A percentile compares a stretch with the other conserved stretches of the same genome.
Conservation (phyloP, 768 basidiomycete genomes). For the Auriscalpium vulgare region DNA sequence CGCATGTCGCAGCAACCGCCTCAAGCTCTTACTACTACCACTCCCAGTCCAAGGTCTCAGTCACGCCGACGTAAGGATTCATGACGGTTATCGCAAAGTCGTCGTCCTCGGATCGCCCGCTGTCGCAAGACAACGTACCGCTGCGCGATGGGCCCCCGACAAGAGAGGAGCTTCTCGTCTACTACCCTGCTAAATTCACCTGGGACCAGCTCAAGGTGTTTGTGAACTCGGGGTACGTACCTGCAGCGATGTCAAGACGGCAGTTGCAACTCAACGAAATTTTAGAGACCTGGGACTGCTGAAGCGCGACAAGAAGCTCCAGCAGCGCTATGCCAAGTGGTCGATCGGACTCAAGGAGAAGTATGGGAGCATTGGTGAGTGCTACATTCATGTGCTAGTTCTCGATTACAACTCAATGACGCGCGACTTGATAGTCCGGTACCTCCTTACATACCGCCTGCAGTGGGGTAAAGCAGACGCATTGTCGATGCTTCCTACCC, state of each 20-base stretch:
- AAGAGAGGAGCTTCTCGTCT: slow-evolving; percentile 49
- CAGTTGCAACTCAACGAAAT: neutral
- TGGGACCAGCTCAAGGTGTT: slow-evolving; percentile 72
- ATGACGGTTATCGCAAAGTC: no score
- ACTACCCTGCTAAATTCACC: slow-evolving; percentile 72
- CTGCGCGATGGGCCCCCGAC: slow-evolving; percentile 60
- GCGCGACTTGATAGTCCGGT: slow-evolving; percentile 42
- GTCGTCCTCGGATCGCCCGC: no score
- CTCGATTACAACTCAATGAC: neutral
- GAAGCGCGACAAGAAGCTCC: slow-evolving; percentile 64
- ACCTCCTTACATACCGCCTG: slow-evolving; percentile 58
- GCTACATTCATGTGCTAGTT: neutral
- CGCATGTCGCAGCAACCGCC: no score
- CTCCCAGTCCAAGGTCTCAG: no score
- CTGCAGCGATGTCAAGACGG: neutral
- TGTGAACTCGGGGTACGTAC: slow-evolving; percentile 63
- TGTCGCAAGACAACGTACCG: slow-evolving; percentile 23
- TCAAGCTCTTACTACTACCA: no score
- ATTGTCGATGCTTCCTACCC: slow-evolving; percentile 50
- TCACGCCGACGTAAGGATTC: no score
- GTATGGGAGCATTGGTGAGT: slow-evolving; percentile 62
- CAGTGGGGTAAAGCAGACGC: slow-evolving; percentile 71
- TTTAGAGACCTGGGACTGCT: slow-evolving; percentile 71
- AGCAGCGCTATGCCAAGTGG: slow-evolving; percentile 61
- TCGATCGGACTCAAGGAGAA: slow-evolving; percentile 40